Conservation (phyloP, 23 red algal species). For the Gracilaria gracilis region DNA sequence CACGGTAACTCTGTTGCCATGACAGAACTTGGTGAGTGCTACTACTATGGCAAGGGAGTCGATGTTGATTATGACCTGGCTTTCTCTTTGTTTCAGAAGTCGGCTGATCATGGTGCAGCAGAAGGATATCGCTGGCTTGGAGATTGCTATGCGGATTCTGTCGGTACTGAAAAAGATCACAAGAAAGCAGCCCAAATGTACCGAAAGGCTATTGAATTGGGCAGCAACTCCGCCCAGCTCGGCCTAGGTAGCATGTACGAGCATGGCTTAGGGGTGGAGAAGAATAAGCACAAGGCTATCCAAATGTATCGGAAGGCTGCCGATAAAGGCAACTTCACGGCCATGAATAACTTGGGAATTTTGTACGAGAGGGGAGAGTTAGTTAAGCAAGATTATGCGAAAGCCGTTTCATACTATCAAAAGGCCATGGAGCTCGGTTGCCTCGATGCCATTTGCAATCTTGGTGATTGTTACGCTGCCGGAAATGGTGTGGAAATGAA, state of each 20-base stretch:
- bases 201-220: constrained; percentile 46
- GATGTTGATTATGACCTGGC: constrained; percentile 26
- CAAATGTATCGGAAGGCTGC: constrained; percentile 42
- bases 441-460: constrained; percentile 64
- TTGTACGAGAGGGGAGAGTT: constrained; percentile 64
- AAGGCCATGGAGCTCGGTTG: constrained; percentile 39
- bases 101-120: constrained; percentile 40
- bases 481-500: constrained; percentile 52
- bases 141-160: constrained; percentile 54
- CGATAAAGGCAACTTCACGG: constrained; percentile 37
- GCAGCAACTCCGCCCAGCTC: constrained; percentile 25
- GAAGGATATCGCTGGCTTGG: constrained; percentile 64
- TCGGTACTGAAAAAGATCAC: constrained; percentile 29
- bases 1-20: constrained; percentile 16
- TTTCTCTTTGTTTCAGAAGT: constrained; percentile 36
- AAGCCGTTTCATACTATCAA: constrained; percentile 43
- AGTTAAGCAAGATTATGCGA: constrained; percentile 61
- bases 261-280: constrained; percentile 41
- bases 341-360: constrained; percentile 66
- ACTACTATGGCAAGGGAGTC: constrained; percentile 42
- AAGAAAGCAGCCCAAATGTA: constrained; percentile 38
- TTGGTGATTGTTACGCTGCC: constrained; percentile 60
- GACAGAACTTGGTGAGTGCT: constrained; percentile 50
- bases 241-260: constrained; percentile 52
- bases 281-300: constrained; percentile 39